These are phyloP conservation scores for Tricholoma furcatifolium DNA, from an alignment of 768 basidiomycete genomes.

Conservation along the genomic window DNA sequence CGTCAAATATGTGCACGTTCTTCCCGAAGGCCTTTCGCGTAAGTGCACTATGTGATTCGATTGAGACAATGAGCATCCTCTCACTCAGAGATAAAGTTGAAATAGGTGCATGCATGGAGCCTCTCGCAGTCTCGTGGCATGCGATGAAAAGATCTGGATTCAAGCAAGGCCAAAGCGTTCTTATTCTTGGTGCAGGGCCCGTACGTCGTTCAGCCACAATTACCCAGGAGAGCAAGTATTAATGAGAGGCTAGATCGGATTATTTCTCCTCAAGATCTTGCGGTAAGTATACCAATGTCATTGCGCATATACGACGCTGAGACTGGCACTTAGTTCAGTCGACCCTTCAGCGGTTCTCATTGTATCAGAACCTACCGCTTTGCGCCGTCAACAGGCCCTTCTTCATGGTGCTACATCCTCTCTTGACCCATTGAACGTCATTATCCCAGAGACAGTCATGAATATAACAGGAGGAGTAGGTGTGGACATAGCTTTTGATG, in stretches of 20 bases:
- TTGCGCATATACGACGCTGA: neutral
- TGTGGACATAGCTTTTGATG: conserved; percentile 49
- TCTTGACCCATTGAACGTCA: conserved; percentile 30
- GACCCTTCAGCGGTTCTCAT: conserved; percentile 28
- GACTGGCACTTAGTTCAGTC: conserved; percentile 21
- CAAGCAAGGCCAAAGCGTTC: conserved; percentile 34
- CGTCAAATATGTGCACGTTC: conserved; percentile 31
- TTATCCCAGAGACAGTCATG: conserved; percentile 25
- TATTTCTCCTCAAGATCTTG: conserved; percentile 38
- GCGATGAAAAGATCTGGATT: conserved; percentile 41
- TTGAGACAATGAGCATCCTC: neutral
- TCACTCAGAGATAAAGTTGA: conserved; percentile 34
- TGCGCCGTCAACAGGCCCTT: conserved; percentile 35
- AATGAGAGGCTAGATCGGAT: conserved; percentile 37
- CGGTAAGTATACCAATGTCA: conserved; percentile 16
- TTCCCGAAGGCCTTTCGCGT: conserved; percentile 39
- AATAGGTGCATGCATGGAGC: conserved; percentile 45
- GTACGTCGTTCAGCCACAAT: conserved; percentile 12
- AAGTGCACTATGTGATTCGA: conserved; percentile 10
- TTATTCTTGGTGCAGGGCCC: too few relatives aligned
- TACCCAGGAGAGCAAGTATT: too few relatives aligned
- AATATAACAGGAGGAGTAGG: conserved; percentile 28
- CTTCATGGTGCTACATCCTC: conserved; percentile 36
- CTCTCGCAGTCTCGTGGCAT: conserved; percentile 45
- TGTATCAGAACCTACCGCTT: conserved; percentile 39